Evolutionary conservation across 371 early-diverging fungal genomes (phyloP), one percentile per base, ranked within the genome.

Genomic region (Mortierella sp.): DNA sequence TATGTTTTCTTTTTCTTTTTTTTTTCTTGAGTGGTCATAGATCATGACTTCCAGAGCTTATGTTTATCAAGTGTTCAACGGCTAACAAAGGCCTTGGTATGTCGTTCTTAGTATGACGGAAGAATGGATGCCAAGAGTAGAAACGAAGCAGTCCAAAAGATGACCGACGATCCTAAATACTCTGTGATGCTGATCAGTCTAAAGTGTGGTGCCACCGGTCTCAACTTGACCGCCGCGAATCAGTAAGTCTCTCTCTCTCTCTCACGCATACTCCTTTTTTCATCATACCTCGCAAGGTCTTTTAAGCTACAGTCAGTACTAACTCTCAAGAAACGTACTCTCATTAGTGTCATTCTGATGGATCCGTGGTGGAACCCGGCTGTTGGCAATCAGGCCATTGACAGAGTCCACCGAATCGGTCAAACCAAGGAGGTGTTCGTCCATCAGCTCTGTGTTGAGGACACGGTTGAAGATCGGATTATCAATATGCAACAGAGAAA

Each of bases 341-440:
- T 16, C 95, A 88, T 86, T 66, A 88, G 92, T 25, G 96, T 95
- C 9, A 84, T 90, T 9, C 62, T 91, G 23, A 83, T 91, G 81
- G 94, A 95, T 72, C 84, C 92, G 56, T 96, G 96, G 95, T 96
- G 95, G 94, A 95, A 95, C 76, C 95, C 95, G 6, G 91, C 93
- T 2, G 76, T 94, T 23, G 95, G 96, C 44, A 79, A 79, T 21
- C 92, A 92, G 72, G 92, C 93, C 3, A 89, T 91, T 52, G 94
- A 94, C 70, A 84, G 94, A 30, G 86, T 90, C 11, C 88, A 92
- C 61, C 83, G 94, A 7, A 83, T 94, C n/a, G 93, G 93, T 2
- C 94, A 94, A 69, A 81, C 76, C 11, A 79, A 74, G 58, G 62
- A 63, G 18, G 89, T 89, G 15, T 60, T 64, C 23, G 84, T 88